Base-by-base conservation (phyloP, 2,329 filamentous ascomycete species). In the Aureobasidium sp. region DNA sequence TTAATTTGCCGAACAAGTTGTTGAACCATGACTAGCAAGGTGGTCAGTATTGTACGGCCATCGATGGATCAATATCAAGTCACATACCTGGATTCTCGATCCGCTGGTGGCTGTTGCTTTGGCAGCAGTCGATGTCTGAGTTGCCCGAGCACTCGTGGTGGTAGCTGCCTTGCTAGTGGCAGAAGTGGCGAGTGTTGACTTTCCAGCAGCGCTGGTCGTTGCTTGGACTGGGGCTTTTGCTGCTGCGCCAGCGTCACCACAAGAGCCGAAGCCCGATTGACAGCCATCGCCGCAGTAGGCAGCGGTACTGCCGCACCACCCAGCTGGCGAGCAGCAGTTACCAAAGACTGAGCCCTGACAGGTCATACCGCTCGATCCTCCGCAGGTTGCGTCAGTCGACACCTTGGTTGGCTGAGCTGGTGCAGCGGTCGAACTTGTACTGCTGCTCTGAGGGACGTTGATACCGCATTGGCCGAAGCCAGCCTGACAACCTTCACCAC, bases 201-300 rank as follows among this genome's bases (percentile, higher is more conserved):
- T 39, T 15, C 34, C 53, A 44, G 52, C 37, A 42, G 25, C n/a
- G 14, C 36, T 45, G 11, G 22, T 57, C n/a, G 42, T 39, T 34
- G 41, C 41, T 47, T 48, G 39, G 2, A 59, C 55, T 37, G 31
- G 31, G 15, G 11, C 29, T 11, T 12, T 20, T 45, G 53, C 53
- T 45, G 53, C 22, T n/a, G 53, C 7, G 29, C n/a, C n/a, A 22
- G 39, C 39, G 20, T 36, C 41, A 27, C 62, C 58, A 49, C 68
- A 69, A 6, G 62, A 53, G 25, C 68, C 68, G 48, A 68, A 70
- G 7, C 63, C 64, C 47, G 66, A 58, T 53, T 70, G 68, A 63
- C 68, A 70, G 14, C 68, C 69, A 37, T 57, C 52, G 25, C 64
- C 66, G 66, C 80, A 84, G 8, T 79, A 76, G 22, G 70, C 63